Evolutionary conservation across 2,329 filamentous ascomycete genomes (phyloP), one percentile per base, ranked within the genome.

Genomic region (Arthrobotrys megalospora): DNA sequence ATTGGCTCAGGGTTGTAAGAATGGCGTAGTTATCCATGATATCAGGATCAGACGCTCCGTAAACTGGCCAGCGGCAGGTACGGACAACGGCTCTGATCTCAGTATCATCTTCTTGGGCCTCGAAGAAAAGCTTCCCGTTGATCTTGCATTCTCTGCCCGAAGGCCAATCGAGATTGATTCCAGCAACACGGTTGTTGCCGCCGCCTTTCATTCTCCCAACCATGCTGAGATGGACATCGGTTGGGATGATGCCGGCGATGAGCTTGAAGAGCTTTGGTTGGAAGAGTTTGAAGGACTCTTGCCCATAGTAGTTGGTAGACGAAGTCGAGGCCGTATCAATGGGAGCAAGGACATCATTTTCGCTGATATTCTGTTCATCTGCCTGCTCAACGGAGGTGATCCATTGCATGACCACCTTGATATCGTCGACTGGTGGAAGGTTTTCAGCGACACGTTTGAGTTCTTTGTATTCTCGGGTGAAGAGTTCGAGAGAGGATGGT

Each of bases 181-280:
- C 58, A 10, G 75, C 75, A 7, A 65, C 67, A 16, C 75, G 75
- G 32, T 78, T 78, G 62, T 78, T 78, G 2, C 67, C 75, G 41
- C 75, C 75, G 6, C 75, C 75, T 50, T 72, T 78, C 75, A 78
- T 78, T 62, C 75, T 52, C 6, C 67, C 62, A n/a, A 78, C 47
- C 8, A 38, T 68, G 12, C 52, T 66, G 47, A 78, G 34, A 41
- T 28, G 62, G 32, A 72, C 62, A 36, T 64, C 48, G 1, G 3
- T 11, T 19, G 75, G 75, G 19, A 78, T 53, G 47, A 78, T 78
- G 8, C 67, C 62, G 28, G 43, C 45, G 36, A 78, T 32, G 8
- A 78, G 67, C 50, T 52, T 71, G 62, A 78, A 78, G 7, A 78
- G 45, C 38, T 60, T 78, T 53, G 75, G 75, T 19, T 78, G 75